Percentiles rank a stretch among this genome's conserved stretches.
phyloP scores from a whole-genome alignment of 2,329 filamentous ascomycete species.

The Sclerotinia glacialis region DNA sequence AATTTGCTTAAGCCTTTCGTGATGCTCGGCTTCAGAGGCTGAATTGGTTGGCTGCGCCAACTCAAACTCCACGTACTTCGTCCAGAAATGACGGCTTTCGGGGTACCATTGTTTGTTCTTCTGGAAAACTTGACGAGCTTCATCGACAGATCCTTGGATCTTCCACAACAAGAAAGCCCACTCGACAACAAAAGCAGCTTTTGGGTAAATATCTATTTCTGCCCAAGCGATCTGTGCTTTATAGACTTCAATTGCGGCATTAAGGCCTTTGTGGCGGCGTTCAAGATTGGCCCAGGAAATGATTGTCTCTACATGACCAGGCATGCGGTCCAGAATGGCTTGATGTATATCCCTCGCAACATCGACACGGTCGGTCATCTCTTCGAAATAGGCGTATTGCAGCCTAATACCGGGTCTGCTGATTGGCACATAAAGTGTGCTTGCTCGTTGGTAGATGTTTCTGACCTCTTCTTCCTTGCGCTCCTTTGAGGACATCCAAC shows the following conservation, averaged over 20 bases:
- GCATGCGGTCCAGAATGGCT: constrained; percentile 71
- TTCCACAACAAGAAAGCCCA: constrained; percentile 89
- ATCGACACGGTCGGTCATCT: constrained; percentile 72
- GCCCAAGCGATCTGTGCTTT: constrained; percentile 75
- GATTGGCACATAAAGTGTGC: constrained; percentile 81
- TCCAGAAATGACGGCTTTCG: constrained; percentile 87
- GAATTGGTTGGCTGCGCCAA: constrained; percentile 71
- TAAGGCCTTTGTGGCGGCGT: constrained; percentile 77
- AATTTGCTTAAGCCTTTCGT: constrained; percentile 75
- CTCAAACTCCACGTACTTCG: constrained; percentile 85
- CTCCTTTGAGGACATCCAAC: constrained; percentile 84
- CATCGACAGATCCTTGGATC: constrained; percentile 73
- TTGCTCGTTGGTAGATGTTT: constrained; percentile 86
- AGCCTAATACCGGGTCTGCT: constrained; percentile 79
- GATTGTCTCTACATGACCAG: constrained; percentile 83
- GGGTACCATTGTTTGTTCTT: constrained; percentile 81
- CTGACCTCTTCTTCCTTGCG: constrained; percentile 86
- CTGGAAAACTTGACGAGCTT: constrained; percentile 78
- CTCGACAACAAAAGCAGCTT: constrained; percentile 82
- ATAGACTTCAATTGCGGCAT: constrained; percentile 80
- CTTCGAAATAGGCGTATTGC: constrained; percentile 93
- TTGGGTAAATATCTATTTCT: constrained; percentile 71
- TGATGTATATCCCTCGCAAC: constrained; percentile 82
- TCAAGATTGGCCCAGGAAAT: constrained; percentile 83
- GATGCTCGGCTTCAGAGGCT: constrained; percentile 62